These are phyloP conservation scores for Epichloe elymi DNA, from an alignment of 2,329 filamentous ascomycete genomes.

Conservation along the genomic window DNA sequence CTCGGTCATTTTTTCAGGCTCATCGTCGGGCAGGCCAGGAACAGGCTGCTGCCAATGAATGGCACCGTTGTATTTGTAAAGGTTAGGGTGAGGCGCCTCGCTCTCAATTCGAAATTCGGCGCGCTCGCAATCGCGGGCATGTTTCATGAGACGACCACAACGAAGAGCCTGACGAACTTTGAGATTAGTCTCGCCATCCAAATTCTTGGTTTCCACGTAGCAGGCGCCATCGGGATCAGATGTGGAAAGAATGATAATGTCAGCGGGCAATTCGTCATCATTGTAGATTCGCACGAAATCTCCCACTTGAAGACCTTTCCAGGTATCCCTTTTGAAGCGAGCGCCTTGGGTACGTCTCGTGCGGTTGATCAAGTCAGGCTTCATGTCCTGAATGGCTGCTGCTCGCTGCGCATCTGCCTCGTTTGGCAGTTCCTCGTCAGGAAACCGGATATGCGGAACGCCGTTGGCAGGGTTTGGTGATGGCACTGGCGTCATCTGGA, in stretches of 20 bases:
- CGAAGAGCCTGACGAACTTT: slow-evolving; percentile 89
- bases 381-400: slow-evolving; percentile 29
- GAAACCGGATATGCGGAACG: slow-evolving; percentile 25
- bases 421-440: slow-evolving; percentile 25
- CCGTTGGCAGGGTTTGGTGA: slow-evolving; percentile 49
- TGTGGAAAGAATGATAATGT: slow-evolving; percentile 83
- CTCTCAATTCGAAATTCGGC: slow-evolving; percentile 82
- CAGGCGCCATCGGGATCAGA: slow-evolving; percentile 90
- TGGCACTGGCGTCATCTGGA: slow-evolving; percentile 91
- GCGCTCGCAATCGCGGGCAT: slow-evolving; percentile 84
- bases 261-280: slow-evolving; percentile 87
- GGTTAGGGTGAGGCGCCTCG: slow-evolving; percentile 80
- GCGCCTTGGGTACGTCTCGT: slow-evolving; percentile 53
- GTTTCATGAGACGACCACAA: slow-evolving; percentile 68
- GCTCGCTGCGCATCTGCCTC: slow-evolving; percentile 20
- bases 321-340: slow-evolving; percentile 81
- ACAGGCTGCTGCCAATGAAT: slow-evolving; percentile 74
- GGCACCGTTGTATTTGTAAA: slow-evolving; percentile 89
- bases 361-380: slow-evolving; percentile 57
- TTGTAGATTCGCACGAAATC: slow-evolving; percentile 96
- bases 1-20: slow-evolving; percentile 73
- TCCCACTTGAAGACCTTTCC: slow-evolving; percentile 91
- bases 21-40: slow-evolving; percentile 45
- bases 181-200: slow-evolving; percentile 95
- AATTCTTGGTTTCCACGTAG: slow-evolving; percentile 95